Percentiles rank a stretch among this genome's conserved stretches.
phyloP scores from a whole-genome alignment of 306 rosid genomes.

The Cyamopsis tetragonoloba region DNA sequence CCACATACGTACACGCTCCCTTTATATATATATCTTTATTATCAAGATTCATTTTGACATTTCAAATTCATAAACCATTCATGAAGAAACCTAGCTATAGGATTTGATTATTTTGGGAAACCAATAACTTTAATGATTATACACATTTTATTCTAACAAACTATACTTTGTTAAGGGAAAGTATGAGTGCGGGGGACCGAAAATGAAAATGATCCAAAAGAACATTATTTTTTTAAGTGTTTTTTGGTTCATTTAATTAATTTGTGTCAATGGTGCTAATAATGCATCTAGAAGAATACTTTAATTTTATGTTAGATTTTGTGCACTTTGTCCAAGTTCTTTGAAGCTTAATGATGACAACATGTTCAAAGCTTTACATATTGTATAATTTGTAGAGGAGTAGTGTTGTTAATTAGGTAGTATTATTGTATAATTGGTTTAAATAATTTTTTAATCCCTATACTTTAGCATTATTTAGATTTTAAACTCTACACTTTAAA shows the following conservation, averaged over 20 bases:
- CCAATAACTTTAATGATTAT: slow-evolving; percentile 21
- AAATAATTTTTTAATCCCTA: too few species aligned
- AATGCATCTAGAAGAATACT: slow-evolving; percentile 20
- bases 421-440: too few species aligned
- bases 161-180: slow-evolving; percentile 6
- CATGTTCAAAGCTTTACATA: slow-evolving; percentile 36
- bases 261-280: slow-evolving; percentile 24
- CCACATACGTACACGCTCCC: neutral
- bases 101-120: slow-evolving; percentile 18
- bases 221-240: neutral
- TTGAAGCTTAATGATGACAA: slow-evolving; percentile 19
- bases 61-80: neutral
- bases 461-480: too few species aligned
- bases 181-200: neutral
- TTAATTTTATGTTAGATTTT: slow-evolving; percentile 22
- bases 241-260: slow-evolving; percentile 9
- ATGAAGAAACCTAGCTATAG: neutral
- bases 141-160: neutral
- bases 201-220: slow-evolving; percentile 18
- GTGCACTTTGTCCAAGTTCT: neutral
- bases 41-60: slow-evolving; percentile 5
- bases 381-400: slow-evolving; percentile 1
- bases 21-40: neutral
- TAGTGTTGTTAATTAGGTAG: neutral
- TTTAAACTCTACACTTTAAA: too few species aligned